Base-by-base conservation (phyloP, 768 basidiomycete genomes). In the Lyophyllum atratum region DNA sequence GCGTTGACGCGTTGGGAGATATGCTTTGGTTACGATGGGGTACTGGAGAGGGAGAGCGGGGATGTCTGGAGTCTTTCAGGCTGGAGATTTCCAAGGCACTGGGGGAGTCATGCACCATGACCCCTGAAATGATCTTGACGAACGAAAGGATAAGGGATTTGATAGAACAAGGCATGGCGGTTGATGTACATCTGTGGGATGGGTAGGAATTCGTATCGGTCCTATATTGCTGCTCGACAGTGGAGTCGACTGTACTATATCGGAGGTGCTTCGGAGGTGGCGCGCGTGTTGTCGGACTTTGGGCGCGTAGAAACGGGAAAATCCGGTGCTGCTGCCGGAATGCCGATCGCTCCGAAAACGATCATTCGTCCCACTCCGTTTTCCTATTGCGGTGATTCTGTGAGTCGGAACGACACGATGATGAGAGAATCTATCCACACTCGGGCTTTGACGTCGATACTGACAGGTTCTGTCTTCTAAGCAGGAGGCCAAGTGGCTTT, bases 401-500 rank as follows among this genome's bases (percentile, higher is more conserved):
- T 26, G 12, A 29, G 4, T 15, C 10, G n/a, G n/a, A 31, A 29
- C 46, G 5, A 7, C 26, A 31, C 29, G 8, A 31, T 29, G 26
- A 26, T 26, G 46, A 29, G 28, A 28, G 46, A 19, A n/a, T 4
- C 22, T 28, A 26, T 31, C 46, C 46, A 31, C 26, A 29, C 14
- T 47, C 46, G 46, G 46, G 31, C 46, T 47, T 47, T 33, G 49
- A n/a, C n/a, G n/a, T n/a, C n/a, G n/a, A n/a, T n/a, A n/a, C n/a
- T n/a, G n/a, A 25, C n/a, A 33, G 5, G 19, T 50, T 37, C 21
- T 33, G 49, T 39, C 49, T 25, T 12, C 28, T 19, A 33, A 17
- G 29, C 6, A 34, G 21, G 15, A 5, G 17, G 33, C 5, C 15
- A 40, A 22, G n/a, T 39, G 49, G 49, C 9, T 50, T 50, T 22